Evolutionary conservation across 129 eudicot genomes (phyloP), one percentile per base, ranked within the genome.

Genomic region (Arctium lappa): DNA sequence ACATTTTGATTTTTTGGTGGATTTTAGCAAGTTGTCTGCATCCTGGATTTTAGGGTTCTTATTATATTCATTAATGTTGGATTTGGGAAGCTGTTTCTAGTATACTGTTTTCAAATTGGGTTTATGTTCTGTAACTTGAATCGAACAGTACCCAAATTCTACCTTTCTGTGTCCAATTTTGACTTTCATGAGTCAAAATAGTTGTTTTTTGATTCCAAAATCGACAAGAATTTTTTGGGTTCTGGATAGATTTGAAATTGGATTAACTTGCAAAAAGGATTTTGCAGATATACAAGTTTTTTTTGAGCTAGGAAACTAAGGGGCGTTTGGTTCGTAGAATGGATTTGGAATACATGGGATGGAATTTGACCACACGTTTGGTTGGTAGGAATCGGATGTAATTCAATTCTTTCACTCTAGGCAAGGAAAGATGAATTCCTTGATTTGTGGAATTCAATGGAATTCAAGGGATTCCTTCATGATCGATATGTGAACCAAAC

Each of bases 161-260:
- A 46, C 37, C 34, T 33, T 69, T 13, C 5, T 16, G 6, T 34
- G 11, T 72, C 70, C 39, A 36, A 38, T 5, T 72, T 53, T 72
- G 84, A 80, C 62, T 72, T 79, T 30, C 11, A 71, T n/a, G 37
- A 71, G 69, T 80, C 78, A 80, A 34, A 80, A 50, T 37, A 22
- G 37, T 6, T 34, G 73, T 12, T 18, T 38, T 50, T 22, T 27
- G 27, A 33, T 72, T 12, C 2, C 4, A 53, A 36, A 48, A 33
- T 18, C 69, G 30, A 31, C 13, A 56, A 36, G 27, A 50, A 80
- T 5, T 53, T 31, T 7, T 53, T 29, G 44, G 44, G 15, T 60
- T 16, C 40, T 15, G n/a, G 11, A 74, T 72, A 62, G 33, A 62
- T 0, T 70, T 44, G 34, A 18, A 72, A 72, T 4, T 70, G 36